Percentiles rank a stretch among this genome's conserved stretches.
Evolutionary conservation across 2,329 filamentous ascomycete species (phyloP).

Genomic region (Fusarium protoensiforme): DNA sequence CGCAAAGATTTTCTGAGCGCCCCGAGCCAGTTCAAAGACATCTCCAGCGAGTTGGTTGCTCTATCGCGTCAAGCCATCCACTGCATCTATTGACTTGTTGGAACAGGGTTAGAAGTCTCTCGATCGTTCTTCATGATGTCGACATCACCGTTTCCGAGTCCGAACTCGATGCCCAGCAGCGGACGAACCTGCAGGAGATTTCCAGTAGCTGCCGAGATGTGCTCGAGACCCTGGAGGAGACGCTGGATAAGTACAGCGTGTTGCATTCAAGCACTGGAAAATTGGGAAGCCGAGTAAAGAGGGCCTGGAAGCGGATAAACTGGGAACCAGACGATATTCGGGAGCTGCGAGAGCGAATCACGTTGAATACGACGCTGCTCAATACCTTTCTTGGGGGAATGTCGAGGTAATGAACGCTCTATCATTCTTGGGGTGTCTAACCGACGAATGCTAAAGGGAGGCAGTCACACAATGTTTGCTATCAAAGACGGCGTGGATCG

Average conservation of each 20-base stretch:
- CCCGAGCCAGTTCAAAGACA: not conserved
- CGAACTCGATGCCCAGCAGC: not conserved
- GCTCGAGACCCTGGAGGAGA: not conserved
- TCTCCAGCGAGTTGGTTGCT: not conserved
- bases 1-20: not conserved
- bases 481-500: not conserved
- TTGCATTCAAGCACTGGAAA: not conserved
- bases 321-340: constrained; percentile 1
- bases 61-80: not conserved
- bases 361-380: not conserved
- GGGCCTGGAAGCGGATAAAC: not conserved
- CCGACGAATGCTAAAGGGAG: not conserved
- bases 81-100: not conserved
- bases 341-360: not conserved
- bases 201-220: not conserved
- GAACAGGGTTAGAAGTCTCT: not conserved
- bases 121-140: not conserved
- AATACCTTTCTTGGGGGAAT: not conserved
- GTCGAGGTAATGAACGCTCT: not conserved
- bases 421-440: not conserved
- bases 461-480: not conserved
- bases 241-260: not conserved
- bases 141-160: not conserved
- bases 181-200: not conserved
- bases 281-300: not conserved